phyloP scores from a whole-genome alignment of 257 asterid species.

The Nicotiana attenuata region DNA sequence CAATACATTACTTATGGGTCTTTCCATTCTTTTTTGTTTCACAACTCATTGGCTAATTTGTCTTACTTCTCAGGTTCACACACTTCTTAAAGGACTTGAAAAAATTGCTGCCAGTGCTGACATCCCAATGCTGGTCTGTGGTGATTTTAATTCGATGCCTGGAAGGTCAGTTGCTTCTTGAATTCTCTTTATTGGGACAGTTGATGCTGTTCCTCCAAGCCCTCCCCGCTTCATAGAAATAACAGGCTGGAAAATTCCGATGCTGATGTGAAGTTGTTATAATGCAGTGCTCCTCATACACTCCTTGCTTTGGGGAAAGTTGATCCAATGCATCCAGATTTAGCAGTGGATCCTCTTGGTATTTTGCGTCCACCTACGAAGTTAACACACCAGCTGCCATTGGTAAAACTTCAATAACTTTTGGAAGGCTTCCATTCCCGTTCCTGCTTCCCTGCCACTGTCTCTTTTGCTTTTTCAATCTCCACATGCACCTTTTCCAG shows the following conservation, averaged over 20 bases:
- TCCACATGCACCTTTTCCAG: background rate
- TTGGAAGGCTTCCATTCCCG: background rate
- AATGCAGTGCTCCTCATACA: slow-evolving; percentile 86
- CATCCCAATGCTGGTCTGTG: slow-evolving; percentile 95
- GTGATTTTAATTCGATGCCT: slow-evolving; percentile 89
- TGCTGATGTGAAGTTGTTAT: background rate
- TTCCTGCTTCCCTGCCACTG: background rate
- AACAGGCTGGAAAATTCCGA: background rate
- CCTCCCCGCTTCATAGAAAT: background rate
- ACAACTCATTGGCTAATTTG: slow-evolving; percentile 14
- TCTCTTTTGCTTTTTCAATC: background rate
- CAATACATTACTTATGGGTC: background rate
- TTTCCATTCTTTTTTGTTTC: slow-evolving; percentile 8
- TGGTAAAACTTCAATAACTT: slow-evolving; percentile 42
- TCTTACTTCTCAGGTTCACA: slow-evolving; percentile 63
- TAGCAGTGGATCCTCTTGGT: slow-evolving; percentile 76
- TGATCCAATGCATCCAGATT: slow-evolving; percentile 83
- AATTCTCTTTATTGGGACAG: background rate
- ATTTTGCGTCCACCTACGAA: slow-evolving; percentile 69
- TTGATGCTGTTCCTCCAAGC: background rate
- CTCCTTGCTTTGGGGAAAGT: slow-evolving; percentile 98
- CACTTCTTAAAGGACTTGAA: slow-evolving; percentile 89
- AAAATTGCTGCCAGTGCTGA: slow-evolving; percentile 93
- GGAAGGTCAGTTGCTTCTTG: slow-evolving; percentile 57
- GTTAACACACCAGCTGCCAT: slow-evolving; percentile 78